Evolutionary conservation across 202 grass and related monocot genomes (phyloP).

Genomic region (Setaria viridis): DNA sequence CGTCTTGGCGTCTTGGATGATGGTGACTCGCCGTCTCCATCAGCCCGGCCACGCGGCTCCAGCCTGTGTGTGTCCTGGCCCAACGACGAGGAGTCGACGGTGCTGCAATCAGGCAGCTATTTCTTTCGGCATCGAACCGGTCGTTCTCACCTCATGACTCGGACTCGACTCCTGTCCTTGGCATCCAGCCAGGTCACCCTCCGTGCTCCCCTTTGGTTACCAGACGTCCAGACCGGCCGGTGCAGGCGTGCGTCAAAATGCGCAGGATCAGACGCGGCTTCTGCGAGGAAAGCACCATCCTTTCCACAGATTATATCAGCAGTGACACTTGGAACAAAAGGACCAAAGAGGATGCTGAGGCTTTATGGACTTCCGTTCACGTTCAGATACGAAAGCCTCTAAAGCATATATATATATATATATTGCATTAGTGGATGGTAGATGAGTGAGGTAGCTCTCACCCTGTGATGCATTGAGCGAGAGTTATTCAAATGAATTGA

Average conservation of each 20-base stretch:
- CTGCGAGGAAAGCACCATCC: neutral
- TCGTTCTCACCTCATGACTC: slow-evolving; percentile 21
- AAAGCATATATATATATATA: neutral
- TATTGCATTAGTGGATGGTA: too few species aligned
- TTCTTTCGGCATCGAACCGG: slow-evolving; percentile 21
- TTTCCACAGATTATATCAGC: slow-evolving; percentile 10
- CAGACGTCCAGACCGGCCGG: neutral
- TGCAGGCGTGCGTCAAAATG: slow-evolving; percentile 20
- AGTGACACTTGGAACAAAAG: neutral
- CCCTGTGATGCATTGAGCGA: too few species aligned
- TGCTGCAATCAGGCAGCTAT: slow-evolving; percentile 24
- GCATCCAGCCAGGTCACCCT: slow-evolving; percentile 15
- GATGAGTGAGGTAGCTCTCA: too few species aligned
- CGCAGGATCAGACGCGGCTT: neutral
- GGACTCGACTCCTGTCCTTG: slow-evolving; percentile 42
- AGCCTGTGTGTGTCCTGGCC: slow-evolving; percentile 13
- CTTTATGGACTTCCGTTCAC: slow-evolving; percentile 21
- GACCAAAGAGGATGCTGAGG: slow-evolving; percentile 12
- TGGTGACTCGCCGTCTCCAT: neutral
- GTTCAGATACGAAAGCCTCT: neutral
- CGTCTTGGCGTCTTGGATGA: neutral
- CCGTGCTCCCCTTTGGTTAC: slow-evolving; percentile 1
- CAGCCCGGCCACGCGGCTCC: neutral
- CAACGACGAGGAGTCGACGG: neutral
- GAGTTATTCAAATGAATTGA: too few species aligned